Percentiles rank a stretch among this genome's conserved stretches.
phyloP scores from a whole-genome alignment of 192 early-diverging fungal genomes.

The Entophlyctis luteolus region DNA sequence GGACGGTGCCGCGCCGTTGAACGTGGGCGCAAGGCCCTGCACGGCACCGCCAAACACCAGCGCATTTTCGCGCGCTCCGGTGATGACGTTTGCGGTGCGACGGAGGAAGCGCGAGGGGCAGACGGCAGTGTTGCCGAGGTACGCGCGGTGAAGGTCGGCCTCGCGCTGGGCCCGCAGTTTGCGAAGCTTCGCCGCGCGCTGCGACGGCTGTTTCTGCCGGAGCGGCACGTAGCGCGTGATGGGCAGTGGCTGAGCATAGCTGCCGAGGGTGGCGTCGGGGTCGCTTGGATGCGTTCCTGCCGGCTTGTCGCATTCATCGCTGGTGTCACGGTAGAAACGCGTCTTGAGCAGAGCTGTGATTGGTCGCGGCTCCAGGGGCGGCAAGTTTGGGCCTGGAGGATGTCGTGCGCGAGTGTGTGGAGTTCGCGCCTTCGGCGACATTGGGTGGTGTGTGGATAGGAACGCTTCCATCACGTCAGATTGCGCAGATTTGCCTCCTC shows the following conservation, averaged over 20 bases:
- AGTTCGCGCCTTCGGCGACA: neutral
- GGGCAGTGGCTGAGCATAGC: conserved; percentile 1
- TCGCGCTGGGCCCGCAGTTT: conserved; percentile 13
- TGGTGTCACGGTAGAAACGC: neutral
- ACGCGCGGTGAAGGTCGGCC: neutral
- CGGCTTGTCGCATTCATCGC: too few relatives aligned
- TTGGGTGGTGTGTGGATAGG: neutral
- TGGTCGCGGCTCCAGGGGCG: conserved; percentile 5
- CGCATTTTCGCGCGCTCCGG: neutral
- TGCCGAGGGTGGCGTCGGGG: conserved; percentile 6
- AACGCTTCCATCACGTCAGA: neutral
- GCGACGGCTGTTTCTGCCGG: neutral
- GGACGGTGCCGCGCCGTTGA: neutral
- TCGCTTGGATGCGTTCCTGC: neutral
- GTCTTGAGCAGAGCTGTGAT: neutral
- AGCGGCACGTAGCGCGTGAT: conserved; percentile 13
- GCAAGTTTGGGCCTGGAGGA: neutral
- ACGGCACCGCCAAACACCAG: conserved; percentile 12
- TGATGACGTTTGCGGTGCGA: neutral
- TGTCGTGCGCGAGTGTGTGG: neutral
- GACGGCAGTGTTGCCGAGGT: conserved; percentile 1
- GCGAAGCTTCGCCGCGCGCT: conserved; percentile 6
- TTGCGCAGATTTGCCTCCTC: neutral
- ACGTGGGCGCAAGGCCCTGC: conserved; percentile 8
- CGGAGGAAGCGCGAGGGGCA: conserved; percentile 6